Conservation (phyloP, 225 moss, liverwort and hornwort genomes). For the Physcomitrium patens region DNA sequence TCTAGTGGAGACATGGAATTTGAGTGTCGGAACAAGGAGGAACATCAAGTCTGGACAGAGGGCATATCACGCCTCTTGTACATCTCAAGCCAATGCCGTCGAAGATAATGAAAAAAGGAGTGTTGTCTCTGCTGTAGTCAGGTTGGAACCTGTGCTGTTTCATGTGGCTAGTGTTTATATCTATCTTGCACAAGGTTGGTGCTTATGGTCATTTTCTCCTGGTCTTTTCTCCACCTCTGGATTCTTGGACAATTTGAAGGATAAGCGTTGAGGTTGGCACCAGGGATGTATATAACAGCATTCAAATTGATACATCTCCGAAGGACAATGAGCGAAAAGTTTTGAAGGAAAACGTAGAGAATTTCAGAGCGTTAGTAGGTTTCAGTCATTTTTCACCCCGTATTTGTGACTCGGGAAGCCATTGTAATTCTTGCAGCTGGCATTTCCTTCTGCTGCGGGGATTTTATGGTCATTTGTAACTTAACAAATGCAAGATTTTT, state of each 20-base stretch:
- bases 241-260: background rate
- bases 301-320: background rate
- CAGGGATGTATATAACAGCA: slow-evolving; percentile 22
- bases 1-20: slow-evolving; percentile 71
- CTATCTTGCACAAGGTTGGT: slow-evolving; percentile 10
- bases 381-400: background rate
- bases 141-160: background rate
- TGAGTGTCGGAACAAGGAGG: slow-evolving; percentile 66
- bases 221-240: background rate
- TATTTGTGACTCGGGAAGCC: background rate
- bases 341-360: background rate
- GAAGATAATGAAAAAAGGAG: slow-evolving; percentile 38
- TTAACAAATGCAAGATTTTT: too few species aligned
- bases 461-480: background rate
- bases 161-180: slow-evolving; percentile 13
- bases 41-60: slow-evolving; percentile 75
- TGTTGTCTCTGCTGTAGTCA: slow-evolving; percentile 8
- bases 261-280: slow-evolving; percentile 8
- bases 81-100: slow-evolving; percentile 55
- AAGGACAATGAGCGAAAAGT: background rate
- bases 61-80: slow-evolving; percentile 61
- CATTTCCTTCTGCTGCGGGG: background rate
- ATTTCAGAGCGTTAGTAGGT: background rate
- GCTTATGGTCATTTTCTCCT: slow-evolving; percentile 7
- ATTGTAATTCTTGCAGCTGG: background rate